Evolutionary conservation across 768 basidiomycete genomes (phyloP).

Genomic region (Podaxis sp.): DNA sequence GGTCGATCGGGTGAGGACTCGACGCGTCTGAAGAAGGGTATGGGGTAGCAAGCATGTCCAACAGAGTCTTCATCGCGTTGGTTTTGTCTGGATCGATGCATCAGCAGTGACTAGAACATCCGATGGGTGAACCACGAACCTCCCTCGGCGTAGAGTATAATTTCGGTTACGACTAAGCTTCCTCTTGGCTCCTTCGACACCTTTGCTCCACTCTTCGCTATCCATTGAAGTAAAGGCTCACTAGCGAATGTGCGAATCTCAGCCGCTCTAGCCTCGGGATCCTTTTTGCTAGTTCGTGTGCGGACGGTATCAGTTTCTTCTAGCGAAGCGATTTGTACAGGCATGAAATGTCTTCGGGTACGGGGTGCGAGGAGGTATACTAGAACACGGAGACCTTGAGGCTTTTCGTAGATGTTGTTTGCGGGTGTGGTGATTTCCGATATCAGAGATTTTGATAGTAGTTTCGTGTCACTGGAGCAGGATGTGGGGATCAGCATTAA

Average conservation of each 20-base stretch:
- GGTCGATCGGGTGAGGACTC: slow-evolving; percentile 69
- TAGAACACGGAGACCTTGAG: slow-evolving; percentile 80
- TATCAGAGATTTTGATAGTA: slow-evolving; percentile 78
- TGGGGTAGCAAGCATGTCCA: slow-evolving; percentile 52
- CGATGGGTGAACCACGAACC: slow-evolving; percentile 46
- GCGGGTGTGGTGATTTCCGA: slow-evolving; percentile 63
- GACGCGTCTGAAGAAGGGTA: slow-evolving; percentile 55
- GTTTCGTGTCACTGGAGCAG: slow-evolving; percentile 78
- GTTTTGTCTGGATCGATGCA: slow-evolving; percentile 61
- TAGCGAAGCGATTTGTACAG: slow-evolving; percentile 68
- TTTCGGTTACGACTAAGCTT: slow-evolving; percentile 73
- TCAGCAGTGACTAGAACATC: not conserved
- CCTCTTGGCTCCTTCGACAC: slow-evolving; percentile 77
- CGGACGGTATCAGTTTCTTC: slow-evolving; percentile 73
- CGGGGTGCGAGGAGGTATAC: slow-evolving; percentile 85
- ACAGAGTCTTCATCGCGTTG: slow-evolving; percentile 57
- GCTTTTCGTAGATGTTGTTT: slow-evolving; percentile 52
- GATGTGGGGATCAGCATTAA: slow-evolving; percentile 1
- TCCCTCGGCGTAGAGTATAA: slow-evolving; percentile 84
- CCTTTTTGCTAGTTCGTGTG: slow-evolving; percentile 84
- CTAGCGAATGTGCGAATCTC: slow-evolving; percentile 79
- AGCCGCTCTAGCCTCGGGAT: slow-evolving; percentile 52
- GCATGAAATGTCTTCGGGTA: slow-evolving; percentile 84
- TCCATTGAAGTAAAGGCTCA: slow-evolving; percentile 68
- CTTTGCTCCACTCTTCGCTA: slow-evolving; percentile 59